phyloP scores from a whole-genome alignment of 2,329 filamentous ascomycete genomes.

The Aspergillus unguis region DNA sequence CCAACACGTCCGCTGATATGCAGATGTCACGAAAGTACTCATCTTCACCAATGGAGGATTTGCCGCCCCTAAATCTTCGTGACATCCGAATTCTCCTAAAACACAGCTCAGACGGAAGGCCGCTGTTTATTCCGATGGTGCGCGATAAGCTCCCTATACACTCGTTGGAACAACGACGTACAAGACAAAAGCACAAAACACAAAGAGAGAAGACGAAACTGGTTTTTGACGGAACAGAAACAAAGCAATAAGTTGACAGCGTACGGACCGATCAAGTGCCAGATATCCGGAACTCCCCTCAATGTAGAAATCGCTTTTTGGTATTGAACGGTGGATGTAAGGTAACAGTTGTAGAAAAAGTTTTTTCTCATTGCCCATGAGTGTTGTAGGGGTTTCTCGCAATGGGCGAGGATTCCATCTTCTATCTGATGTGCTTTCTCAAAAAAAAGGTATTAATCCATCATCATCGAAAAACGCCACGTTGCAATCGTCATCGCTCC shows the following conservation, averaged over 20 bases:
- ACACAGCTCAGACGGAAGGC: constrained; percentile 16
- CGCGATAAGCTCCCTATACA: constrained; percentile 8
- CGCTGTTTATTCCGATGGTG: constrained; percentile 11
- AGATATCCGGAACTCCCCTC: constrained; percentile 79
- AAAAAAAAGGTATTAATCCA: constrained; percentile 28
- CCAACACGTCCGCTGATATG: constrained; percentile 11
- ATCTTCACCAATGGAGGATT: constrained; percentile 15
- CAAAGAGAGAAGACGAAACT: constrained; percentile 44
- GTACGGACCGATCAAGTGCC: constrained; percentile 56
- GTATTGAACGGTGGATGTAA: constrained; percentile 29
- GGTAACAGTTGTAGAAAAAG: constrained; percentile 36
- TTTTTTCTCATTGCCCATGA: constrained; percentile 57
- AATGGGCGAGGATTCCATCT: constrained; percentile 47
- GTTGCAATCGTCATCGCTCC: constrained; percentile 34
- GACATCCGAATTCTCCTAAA: constrained; percentile 15
- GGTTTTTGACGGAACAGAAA: constrained; percentile 31
- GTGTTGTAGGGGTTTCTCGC: constrained; percentile 50
- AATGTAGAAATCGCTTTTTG: constrained; percentile 55
- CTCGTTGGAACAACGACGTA: constrained; percentile 12
- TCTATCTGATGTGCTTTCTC: constrained; percentile 42
- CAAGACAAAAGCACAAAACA: constrained; percentile 31
- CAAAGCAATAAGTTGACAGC: constrained; percentile 31
- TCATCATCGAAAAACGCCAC: constrained; percentile 34
- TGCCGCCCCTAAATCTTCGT: constrained; percentile 1
- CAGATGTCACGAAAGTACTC: constrained; percentile 15